Base-by-base conservation (phyloP, 2,329 filamentous ascomycete genomes). In the Akanthomyces lecanii region DNA sequence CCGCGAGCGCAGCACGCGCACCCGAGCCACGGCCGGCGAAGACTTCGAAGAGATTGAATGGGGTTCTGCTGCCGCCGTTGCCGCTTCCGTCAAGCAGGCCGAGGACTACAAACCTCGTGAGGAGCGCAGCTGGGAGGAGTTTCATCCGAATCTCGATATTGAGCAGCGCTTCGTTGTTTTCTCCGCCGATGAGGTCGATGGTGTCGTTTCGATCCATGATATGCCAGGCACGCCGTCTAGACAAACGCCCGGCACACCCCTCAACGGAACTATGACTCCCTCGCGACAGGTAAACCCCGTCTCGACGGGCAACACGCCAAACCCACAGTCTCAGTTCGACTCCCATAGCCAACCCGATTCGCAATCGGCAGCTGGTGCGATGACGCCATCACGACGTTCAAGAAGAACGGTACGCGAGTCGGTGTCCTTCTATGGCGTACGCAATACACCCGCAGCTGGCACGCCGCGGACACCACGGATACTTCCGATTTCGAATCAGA, bases 51-150 rank as follows among this genome's bases (percentile, higher is more conserved):
- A 80, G 68, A 90, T 90, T 73, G 85, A 90, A 67, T 96, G 90
- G 76, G 92, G 89, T 69, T 94, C 58, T 7, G 92, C 89, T n/a
- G 92, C 94, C 14, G 92, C 92, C 33, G 91, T 93, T 28, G 91
- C 93, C 57, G 92, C 92, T 6, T 89, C 90, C 4, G 89, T 95
- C 64, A 91, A 92, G 68, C 92, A 97, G 72, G 93, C 88, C 70
- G 95, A 98, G 79, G 93, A 94, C 57, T 98, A 98, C 77, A 99
- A 99, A 74, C 95, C 95, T 38, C 85, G 95, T 71, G 95, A 99
- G 77, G 95, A 99, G 78, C 88, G 94, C 66, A 91, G 92, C 59
- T 99, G 94, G 92, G 93, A 97, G 71, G 95, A 99, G 74, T 98
- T 98, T 67, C 95, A 99, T 75, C 92, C 92, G 0, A 91, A 97